These are phyloP conservation scores for Arthrinium phaeospermum DNA, from an alignment of 2,329 filamentous ascomycete genomes.

Conservation along the genomic window DNA sequence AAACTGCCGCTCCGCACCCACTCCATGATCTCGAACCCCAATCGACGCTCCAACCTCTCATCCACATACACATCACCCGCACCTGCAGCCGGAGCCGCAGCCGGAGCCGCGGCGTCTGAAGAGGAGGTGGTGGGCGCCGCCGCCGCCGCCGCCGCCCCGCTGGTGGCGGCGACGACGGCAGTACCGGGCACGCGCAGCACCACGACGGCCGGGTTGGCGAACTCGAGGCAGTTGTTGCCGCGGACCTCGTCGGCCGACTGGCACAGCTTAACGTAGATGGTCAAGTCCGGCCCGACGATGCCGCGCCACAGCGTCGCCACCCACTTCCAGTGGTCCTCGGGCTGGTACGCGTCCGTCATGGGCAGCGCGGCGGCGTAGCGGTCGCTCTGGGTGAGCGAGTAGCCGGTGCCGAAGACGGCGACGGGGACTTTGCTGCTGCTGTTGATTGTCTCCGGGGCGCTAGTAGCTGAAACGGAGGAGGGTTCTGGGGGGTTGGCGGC, in stretches of 20 bases:
- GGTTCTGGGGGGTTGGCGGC: neutral
- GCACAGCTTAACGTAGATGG: constrained; percentile 65
- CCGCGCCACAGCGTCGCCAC: constrained; percentile 93
- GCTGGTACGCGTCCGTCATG: constrained; percentile 77
- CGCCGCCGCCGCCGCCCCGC: neutral
- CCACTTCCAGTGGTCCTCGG: constrained; percentile 97
- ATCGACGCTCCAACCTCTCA: constrained; percentile 72
- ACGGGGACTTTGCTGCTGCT: constrained; percentile 61
- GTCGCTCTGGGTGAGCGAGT: constrained; percentile 81
- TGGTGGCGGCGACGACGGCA: constrained; percentile 26
- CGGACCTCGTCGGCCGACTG: constrained; percentile 21
- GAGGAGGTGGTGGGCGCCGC: neutral
- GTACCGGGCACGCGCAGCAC: constrained; percentile 54
- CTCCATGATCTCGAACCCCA: constrained; percentile 89
- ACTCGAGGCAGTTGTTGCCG: constrained; percentile 58
- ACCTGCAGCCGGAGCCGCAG: neutral
- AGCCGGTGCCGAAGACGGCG: constrained; percentile 77
- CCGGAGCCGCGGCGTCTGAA: neutral
- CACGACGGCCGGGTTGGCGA: constrained; percentile 59
- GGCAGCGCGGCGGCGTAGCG: constrained; percentile 74
- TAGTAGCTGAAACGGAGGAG: neutral
- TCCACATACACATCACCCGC: constrained; percentile 50
- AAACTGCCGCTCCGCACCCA: constrained; percentile 60
- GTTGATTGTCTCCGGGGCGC: constrained; percentile 21
- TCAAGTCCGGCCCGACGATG: constrained; percentile 80